phyloP scores from a whole-genome alignment of 768 basidiomycete genomes.

The Podaxis sp. region DNA sequence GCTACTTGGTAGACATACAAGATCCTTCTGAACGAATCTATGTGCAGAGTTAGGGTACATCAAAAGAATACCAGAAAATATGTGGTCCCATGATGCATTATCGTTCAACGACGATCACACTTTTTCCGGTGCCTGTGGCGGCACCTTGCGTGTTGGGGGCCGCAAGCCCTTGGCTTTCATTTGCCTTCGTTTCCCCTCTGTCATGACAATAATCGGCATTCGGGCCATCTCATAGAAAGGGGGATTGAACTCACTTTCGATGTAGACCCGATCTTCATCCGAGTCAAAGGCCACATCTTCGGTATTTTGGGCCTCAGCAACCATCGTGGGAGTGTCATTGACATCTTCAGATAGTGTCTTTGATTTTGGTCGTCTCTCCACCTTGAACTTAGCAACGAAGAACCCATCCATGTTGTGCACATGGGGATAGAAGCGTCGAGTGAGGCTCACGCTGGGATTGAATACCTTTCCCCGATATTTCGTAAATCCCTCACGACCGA shows the following conservation, averaged over 20 bases:
- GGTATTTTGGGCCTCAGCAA: conserved; percentile 25
- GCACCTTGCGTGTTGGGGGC: conserved; percentile 51
- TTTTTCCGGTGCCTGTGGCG: conserved; percentile 27
- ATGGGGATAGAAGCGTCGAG: conserved; percentile 91
- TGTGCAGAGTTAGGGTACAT: background rate
- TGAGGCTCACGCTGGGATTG: conserved; percentile 73
- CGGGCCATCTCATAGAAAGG: conserved; percentile 52
- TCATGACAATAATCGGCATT: conserved; percentile 11
- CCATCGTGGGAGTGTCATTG: conserved; percentile 28
- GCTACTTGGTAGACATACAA: background rate
- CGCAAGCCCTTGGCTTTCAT: conserved; percentile 77
- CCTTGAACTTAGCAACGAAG: conserved; percentile 97
- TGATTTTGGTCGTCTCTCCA: conserved; percentile 73
- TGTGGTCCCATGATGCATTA: background rate
- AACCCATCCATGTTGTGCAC: conserved; percentile 99
- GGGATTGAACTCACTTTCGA: conserved; percentile 65
- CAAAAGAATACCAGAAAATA: background rate
- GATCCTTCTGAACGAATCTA: background rate
- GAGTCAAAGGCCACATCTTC: conserved; percentile 56
- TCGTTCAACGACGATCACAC: conserved; percentile 20
- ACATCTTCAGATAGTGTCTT: conserved; percentile 23
- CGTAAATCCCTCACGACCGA: conserved; percentile 90
- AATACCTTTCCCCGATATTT: conserved; percentile 91
- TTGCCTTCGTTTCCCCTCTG: conserved; percentile 72
- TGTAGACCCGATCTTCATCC: conserved; percentile 73